Conservation (phyloP, 116 monocot species). For the Thalassia testudinum region DNA sequence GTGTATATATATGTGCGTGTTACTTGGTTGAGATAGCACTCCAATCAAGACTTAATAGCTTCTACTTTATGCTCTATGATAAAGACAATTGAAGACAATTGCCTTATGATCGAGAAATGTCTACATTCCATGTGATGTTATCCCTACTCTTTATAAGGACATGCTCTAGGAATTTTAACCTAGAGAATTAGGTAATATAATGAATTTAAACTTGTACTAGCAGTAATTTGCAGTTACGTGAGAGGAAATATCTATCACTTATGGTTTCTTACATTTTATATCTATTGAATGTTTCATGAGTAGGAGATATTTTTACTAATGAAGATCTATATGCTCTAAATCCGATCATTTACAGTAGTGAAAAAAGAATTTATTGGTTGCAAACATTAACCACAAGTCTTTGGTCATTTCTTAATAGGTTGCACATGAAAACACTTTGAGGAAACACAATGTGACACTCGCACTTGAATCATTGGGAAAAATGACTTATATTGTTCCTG, state of each 20-base stretch:
- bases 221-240: too few relatives aligned
- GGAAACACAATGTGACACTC: conserved; percentile 84
- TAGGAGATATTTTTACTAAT: conserved; percentile 85
- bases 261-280: too few relatives aligned
- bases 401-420: conserved; percentile 26
- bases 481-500: conserved; percentile 67
- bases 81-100: conserved; percentile 98
- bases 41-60: background rate
- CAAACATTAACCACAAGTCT: background rate
- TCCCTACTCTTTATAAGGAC: conserved; percentile 96
- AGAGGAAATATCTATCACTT: too few relatives aligned
- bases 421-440: conserved; percentile 89
- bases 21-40: too few relatives aligned
- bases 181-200: conserved; percentile 52
- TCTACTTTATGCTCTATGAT: background rate
- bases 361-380: background rate
- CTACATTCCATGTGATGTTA: conserved; percentile 99
- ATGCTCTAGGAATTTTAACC: conserved; percentile 90
- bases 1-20: too few relatives aligned
- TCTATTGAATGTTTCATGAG: conserved; percentile 27
- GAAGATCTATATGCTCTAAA: conserved; percentile 99
- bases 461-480: conserved; percentile 99
- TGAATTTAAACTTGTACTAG: background rate
- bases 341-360: background rate
- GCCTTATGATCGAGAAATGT: conserved; percentile 93